Conservation (phyloP, 2,329 filamentous ascomycete species). For the Fusarium aywerte region DNA sequence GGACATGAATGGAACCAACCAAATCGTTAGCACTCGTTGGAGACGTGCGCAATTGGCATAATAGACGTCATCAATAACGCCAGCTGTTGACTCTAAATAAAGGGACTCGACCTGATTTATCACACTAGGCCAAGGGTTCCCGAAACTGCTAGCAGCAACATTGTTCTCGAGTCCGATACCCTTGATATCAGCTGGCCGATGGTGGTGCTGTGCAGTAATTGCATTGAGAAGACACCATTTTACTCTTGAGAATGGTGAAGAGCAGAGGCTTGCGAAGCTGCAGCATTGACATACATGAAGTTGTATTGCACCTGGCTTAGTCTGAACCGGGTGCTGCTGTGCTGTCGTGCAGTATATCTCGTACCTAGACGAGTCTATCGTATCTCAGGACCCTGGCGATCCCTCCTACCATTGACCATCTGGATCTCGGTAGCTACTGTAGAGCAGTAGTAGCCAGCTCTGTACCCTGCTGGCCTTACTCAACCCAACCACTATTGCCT, state of each 20-base stretch:
- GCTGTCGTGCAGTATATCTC: slow-evolving; percentile 12
- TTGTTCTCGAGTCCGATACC: not conserved
- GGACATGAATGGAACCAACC: slow-evolving; percentile 42
- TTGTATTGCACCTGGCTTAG: slow-evolving; percentile 34
- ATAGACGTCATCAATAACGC: slow-evolving; percentile 28
- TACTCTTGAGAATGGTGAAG: slow-evolving; percentile 8
- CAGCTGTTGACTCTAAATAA: slow-evolving; percentile 21
- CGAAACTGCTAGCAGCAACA: not conserved
- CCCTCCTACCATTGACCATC: slow-evolving; percentile 22
- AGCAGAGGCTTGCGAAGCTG: slow-evolving; percentile 35
- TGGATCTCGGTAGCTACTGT: slow-evolving; percentile 2
- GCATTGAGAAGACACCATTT: not conserved
- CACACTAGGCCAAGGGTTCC: slow-evolving; percentile 6
- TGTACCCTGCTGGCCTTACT: slow-evolving; percentile 28
- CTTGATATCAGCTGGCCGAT: not conserved
- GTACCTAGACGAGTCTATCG: slow-evolving; percentile 29
- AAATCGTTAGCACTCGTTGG: slow-evolving; percentile 24
- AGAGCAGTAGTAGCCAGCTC: slow-evolving; percentile 12
- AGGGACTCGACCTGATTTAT: not conserved
- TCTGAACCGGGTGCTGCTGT: slow-evolving; percentile 15
- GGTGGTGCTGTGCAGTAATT: not conserved
- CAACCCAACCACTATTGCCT: slow-evolving; percentile 12
- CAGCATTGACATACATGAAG: slow-evolving; percentile 45
- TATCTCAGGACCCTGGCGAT: slow-evolving; percentile 46
- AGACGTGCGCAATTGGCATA: slow-evolving; percentile 31